Percentiles rank a stretch among this genome's conserved stretches.
Conservation (phyloP, 2,329 filamentous ascomycete genomes). For the Hirsutella rhossiliensis region DNA sequence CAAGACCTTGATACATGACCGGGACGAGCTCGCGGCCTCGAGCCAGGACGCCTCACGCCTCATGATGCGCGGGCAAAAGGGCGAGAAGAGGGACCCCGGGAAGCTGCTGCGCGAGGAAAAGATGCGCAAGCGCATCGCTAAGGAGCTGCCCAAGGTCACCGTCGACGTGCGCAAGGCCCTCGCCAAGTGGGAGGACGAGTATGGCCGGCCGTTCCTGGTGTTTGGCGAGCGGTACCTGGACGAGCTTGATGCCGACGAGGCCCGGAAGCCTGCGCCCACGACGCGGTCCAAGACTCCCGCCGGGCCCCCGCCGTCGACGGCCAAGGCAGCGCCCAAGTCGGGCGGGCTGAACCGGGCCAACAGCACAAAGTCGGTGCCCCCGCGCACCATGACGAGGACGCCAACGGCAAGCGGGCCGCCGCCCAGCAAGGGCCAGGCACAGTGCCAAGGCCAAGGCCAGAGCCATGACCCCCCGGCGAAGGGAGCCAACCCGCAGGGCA, state of each 20-base stretch:
- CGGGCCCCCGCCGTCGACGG: slow-evolving; percentile 37
- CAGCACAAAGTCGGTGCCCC: slow-evolving; percentile 20
- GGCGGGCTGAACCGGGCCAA: slow-evolving; percentile 13
- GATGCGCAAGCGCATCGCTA: slow-evolving; percentile 94
- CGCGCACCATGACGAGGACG: slow-evolving; percentile 38
- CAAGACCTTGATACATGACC: slow-evolving; percentile 69
- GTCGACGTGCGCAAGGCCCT: slow-evolving; percentile 72
- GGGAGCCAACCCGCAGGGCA: slow-evolving; percentile 12
- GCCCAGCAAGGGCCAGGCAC: slow-evolving; percentile 15
- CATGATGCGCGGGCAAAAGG: slow-evolving; percentile 83
- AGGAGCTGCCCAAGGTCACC: slow-evolving; percentile 87
- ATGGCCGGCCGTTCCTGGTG: slow-evolving; percentile 83
- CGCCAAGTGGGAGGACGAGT: slow-evolving; percentile 85
- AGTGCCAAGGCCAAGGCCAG: background rate
- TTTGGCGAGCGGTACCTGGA: slow-evolving; percentile 88
- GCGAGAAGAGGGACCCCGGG: slow-evolving; percentile 86
- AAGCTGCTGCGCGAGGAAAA: slow-evolving; percentile 93
- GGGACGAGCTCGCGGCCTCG: slow-evolving; percentile 76
- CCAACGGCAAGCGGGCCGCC: slow-evolving; percentile 26
- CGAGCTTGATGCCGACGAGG: slow-evolving; percentile 54
- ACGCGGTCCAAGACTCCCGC: slow-evolving; percentile 63
- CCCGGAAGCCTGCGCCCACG: slow-evolving; percentile 39
- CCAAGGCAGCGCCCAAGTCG: slow-evolving; percentile 23
- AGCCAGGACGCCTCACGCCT: slow-evolving; percentile 91
- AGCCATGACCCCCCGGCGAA: background rate